Evolutionary conservation across 78 protist genomes (phyloP).

Genomic region (Protostelium mycophagum): DNA sequence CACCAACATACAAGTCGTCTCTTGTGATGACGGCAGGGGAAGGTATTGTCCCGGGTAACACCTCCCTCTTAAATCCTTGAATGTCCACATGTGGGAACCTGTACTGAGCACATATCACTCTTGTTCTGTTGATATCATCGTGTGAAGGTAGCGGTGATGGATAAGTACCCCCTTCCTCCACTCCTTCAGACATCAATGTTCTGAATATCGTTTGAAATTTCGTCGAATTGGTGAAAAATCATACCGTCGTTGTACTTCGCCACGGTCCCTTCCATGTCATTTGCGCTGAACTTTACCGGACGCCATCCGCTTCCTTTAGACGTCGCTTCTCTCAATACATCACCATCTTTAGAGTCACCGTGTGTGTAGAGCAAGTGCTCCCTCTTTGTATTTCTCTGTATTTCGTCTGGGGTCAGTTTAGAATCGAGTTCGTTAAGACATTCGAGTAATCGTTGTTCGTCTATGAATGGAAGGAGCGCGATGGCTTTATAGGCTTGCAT

Average conservation of each 20-base stretch:
- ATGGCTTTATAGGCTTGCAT: slow-evolving; percentile 75
- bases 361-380: background rate
- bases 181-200: background rate
- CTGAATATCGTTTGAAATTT: background rate
- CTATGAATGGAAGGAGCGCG: slow-evolving; percentile 92
- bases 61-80: too few relatives aligned
- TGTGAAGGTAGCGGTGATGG: background rate
- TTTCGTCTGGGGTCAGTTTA: slow-evolving; percentile 34
- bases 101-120: background rate
- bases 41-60: too few relatives aligned
- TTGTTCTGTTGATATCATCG: background rate
- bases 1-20: too few relatives aligned
- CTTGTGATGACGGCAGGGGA: too few relatives aligned
- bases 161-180: background rate
- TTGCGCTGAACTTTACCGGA: background rate
- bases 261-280: background rate
- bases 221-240: background rate
- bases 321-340: background rate
- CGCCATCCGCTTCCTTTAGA: background rate
- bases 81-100: background rate
- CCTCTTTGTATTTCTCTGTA: slow-evolving; percentile 22
- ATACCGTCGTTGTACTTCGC: background rate
- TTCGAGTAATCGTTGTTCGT: slow-evolving; percentile 58
- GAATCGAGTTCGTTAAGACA: slow-evolving; percentile 13
- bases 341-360: background rate